These are phyloP conservation scores for Tetradesmus obliquus DNA, from an alignment of 139 green algal genomes.

Conservation along the genomic window DNA sequence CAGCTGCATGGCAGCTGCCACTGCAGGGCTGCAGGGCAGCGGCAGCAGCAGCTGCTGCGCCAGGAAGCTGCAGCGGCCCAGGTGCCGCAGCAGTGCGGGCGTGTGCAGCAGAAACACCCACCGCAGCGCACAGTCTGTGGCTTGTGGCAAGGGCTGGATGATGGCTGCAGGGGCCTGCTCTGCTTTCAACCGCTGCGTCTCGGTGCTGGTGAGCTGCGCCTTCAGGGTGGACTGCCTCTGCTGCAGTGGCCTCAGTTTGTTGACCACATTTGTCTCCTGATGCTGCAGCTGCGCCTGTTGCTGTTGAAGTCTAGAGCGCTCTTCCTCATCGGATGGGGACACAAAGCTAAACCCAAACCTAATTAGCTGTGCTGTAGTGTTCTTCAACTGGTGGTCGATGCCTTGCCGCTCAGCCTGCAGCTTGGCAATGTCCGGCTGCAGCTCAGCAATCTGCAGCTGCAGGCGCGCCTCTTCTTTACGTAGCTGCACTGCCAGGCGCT, in stretches of 20 bases:
- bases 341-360: too few relatives aligned
- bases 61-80: constrained; percentile 57
- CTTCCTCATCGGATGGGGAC: too few relatives aligned
- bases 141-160: constrained; percentile 59
- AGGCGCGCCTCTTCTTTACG: neutral
- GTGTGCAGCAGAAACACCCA: constrained; percentile 72
- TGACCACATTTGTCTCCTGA: neutral
- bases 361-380: too few relatives aligned
- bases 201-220: neutral
- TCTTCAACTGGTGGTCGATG: too few relatives aligned
- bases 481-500: constrained; percentile 25
- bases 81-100: constrained; percentile 52
- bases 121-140: neutral
- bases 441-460: constrained; percentile 4
- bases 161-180: constrained; percentile 48
- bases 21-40: neutral
- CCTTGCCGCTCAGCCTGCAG: neutral
- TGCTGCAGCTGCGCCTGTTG: neutral
- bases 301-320: too few relatives aligned
- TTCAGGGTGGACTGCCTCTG: neutral
- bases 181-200: neutral
- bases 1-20: neutral
- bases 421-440: neutral
- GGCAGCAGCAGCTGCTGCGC: constrained; percentile 67
- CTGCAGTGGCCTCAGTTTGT: neutral